phyloP scores from a whole-genome alignment of 2,329 filamentous ascomycete species.

The Trichoderma atrobrunneum region DNA sequence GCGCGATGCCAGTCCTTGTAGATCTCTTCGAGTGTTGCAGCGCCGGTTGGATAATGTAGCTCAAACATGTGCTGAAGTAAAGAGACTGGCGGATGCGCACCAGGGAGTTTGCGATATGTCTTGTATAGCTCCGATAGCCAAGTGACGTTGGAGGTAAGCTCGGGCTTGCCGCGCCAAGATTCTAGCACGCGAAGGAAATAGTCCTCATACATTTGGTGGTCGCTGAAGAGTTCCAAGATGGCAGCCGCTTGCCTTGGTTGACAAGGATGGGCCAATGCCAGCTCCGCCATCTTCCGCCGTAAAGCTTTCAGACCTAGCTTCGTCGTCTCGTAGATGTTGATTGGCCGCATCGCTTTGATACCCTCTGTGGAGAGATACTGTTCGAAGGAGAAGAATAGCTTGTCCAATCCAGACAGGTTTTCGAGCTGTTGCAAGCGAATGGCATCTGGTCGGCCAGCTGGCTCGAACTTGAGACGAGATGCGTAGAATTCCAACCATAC shows the following conservation, averaged over 20 bases:
- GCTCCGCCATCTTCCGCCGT: conserved; percentile 31
- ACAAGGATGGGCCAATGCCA: conserved; percentile 35
- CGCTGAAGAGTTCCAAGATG: conserved; percentile 42
- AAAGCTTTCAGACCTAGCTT: conserved; percentile 29
- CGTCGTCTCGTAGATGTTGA: conserved; percentile 26
- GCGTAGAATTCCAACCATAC: conserved; percentile 38
- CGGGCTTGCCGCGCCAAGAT: conserved; percentile 30
- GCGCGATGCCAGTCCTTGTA: conserved; percentile 48
- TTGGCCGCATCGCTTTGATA: conserved; percentile 24
- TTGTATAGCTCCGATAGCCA: conserved; percentile 44
- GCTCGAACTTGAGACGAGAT: conserved; percentile 19
- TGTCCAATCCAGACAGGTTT: conserved; percentile 30
- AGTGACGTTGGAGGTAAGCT: conserved; percentile 29
- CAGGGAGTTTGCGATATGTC: conserved; percentile 43
- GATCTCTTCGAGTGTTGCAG: conserved; percentile 44
- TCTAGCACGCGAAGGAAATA: conserved; percentile 39
- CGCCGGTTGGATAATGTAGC: conserved; percentile 38
- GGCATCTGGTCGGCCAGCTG: conserved; percentile 17
- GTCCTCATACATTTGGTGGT: conserved; percentile 42
- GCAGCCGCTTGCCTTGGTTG: conserved; percentile 33
- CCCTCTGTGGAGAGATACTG: conserved; percentile 31
- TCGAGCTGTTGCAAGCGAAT: conserved; percentile 26
- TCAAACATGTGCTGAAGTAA: conserved; percentile 48
- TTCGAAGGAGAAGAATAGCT: conserved; percentile 35
- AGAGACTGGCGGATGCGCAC: conserved; percentile 35